Percentiles rank a stretch among this genome's conserved stretches.
Conservation (phyloP, 1,284 basidiomycete species). For the Papiliotrema nemorosa region DNA sequence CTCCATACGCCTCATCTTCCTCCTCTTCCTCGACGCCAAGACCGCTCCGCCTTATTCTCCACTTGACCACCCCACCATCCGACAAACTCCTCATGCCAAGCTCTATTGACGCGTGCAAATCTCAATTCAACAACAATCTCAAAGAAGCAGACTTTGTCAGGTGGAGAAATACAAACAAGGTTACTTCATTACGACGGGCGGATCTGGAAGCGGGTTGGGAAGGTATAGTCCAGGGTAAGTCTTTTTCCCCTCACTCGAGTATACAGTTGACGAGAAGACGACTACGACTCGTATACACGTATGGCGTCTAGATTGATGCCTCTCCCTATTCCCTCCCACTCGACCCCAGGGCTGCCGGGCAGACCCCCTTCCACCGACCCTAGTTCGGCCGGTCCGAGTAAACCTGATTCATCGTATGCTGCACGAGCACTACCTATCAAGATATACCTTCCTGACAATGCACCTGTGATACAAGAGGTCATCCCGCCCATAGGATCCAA, state of each 20-base stretch:
- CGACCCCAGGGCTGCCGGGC: slow-evolving; percentile 54
- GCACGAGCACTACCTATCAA: slow-evolving; percentile 83
- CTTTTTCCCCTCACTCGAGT: background rate
- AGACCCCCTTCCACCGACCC: slow-evolving; percentile 69
- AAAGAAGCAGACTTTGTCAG: slow-evolving; percentile 94
- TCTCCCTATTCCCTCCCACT: slow-evolving; percentile 55
- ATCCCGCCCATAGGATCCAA: slow-evolving; percentile 62
- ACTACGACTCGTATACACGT: slow-evolving; percentile 90
- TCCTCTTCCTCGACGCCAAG: slow-evolving; percentile 19
- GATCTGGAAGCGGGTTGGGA: slow-evolving; percentile 95
- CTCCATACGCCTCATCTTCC: slow-evolving; percentile 12
- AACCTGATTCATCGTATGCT: slow-evolving; percentile 61
- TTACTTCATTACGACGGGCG: slow-evolving; percentile 77
- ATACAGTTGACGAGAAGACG: slow-evolving; percentile 57
- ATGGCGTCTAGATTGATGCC: slow-evolving; percentile 77
- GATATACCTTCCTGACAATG: slow-evolving; percentile 79
- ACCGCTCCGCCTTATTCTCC: slow-evolving; percentile 73
- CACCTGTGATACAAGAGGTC: slow-evolving; percentile 83
- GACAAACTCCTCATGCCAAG: slow-evolving; percentile 79
- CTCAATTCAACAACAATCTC: slow-evolving; percentile 85
- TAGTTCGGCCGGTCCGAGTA: slow-evolving; percentile 52
- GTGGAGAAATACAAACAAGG: slow-evolving; percentile 89
- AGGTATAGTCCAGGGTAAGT: slow-evolving; percentile 79
- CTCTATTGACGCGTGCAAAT: slow-evolving; percentile 75
- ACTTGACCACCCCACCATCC: slow-evolving; percentile 67